These are phyloP conservation scores for Cymbopogon citratus DNA, from an alignment of 176 grass and related monocot genomes.

Conservation along the genomic window DNA sequence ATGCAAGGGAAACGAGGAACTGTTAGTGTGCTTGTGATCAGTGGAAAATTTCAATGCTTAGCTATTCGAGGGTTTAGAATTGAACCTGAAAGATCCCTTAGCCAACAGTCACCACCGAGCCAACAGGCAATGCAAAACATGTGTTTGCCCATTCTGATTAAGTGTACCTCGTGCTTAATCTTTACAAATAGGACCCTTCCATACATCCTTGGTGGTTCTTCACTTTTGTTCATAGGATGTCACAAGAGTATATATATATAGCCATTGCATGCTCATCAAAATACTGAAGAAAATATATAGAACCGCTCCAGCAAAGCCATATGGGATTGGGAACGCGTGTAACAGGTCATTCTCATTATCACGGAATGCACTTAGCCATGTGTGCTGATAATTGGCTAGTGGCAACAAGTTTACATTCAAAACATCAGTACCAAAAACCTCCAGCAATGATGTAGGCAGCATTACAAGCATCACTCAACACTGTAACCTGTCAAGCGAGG, in stretches of 20 bases:
- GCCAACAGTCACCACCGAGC: too few relatives aligned
- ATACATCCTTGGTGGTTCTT: too few relatives aligned
- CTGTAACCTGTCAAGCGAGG: not conserved
- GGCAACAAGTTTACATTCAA: not conserved
- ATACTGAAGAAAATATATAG: not conserved
- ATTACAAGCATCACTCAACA: not conserved
- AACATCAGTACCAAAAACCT: not conserved
- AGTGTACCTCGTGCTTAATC: too few relatives aligned
- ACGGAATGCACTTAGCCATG: not conserved
- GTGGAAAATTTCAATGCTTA: too few relatives aligned
- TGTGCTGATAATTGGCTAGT: not conserved
- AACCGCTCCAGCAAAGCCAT: not conserved
- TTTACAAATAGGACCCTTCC: too few relatives aligned
- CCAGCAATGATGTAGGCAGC: not conserved
- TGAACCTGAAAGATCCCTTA: not conserved
- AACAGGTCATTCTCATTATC: not conserved
- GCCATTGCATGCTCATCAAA: not conserved
- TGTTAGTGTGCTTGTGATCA: too few relatives aligned
- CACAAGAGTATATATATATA: too few relatives aligned
- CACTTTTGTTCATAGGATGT: not conserved
- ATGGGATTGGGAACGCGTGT: not conserved
- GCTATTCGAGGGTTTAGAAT: not conserved
- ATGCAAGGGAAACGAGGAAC: too few relatives aligned
- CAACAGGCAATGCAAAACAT: not conserved
- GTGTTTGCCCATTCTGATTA: not conserved